Evolutionary conservation across 2,329 filamentous ascomycete genomes (phyloP).

Genomic region (Nigrospora oryzae): DNA sequence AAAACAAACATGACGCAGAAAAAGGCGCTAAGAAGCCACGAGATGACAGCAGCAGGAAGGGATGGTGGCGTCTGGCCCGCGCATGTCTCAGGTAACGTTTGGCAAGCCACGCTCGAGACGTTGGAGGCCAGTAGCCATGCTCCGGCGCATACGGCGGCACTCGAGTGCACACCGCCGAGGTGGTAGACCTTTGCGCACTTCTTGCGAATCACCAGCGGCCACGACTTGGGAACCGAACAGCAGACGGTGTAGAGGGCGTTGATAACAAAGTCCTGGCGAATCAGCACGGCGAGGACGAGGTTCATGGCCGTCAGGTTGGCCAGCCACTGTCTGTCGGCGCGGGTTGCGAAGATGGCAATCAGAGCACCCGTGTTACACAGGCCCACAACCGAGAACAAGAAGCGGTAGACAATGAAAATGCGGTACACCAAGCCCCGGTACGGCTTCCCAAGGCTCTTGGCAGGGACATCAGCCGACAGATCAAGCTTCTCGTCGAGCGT

Average conservation of each 20-base stretch:
- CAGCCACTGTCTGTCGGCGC: conserved; percentile 25
- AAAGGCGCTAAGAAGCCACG: conserved; percentile 48
- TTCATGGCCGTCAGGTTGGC: conserved; percentile 37
- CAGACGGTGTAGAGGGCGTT: conserved; percentile 38
- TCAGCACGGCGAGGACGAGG: conserved; percentile 37
- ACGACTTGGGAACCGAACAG: conserved; percentile 33
- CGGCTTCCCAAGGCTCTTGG: conserved; percentile 8
- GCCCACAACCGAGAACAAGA: conserved; percentile 45
- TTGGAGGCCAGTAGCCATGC: conserved; percentile 34
- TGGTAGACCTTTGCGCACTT: conserved; percentile 43
- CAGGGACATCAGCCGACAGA: conserved; percentile 5
- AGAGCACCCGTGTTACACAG: conserved; percentile 41
- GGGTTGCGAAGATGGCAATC: conserved; percentile 27
- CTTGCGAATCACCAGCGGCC: conserved; percentile 38
- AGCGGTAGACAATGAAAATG: conserved; percentile 45
- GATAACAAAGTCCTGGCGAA: conserved; percentile 45
- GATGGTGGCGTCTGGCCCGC: conserved; percentile 18
- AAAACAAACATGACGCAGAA: conserved; percentile 49
- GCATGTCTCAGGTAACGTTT: conserved; percentile 3
- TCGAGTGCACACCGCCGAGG: conserved; percentile 42
- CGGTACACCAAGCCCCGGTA: conserved; percentile 31
- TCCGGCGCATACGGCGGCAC: conserved; percentile 36
- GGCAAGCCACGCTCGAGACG: conserved; percentile 10
- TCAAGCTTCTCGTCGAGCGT: conserved; percentile 5
- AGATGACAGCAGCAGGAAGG: conserved; percentile 35